These are phyloP conservation scores for Puccinellia tenuiflora DNA, from an alignment of 176 grass and related monocot species.

Conservation along the genomic window DNA sequence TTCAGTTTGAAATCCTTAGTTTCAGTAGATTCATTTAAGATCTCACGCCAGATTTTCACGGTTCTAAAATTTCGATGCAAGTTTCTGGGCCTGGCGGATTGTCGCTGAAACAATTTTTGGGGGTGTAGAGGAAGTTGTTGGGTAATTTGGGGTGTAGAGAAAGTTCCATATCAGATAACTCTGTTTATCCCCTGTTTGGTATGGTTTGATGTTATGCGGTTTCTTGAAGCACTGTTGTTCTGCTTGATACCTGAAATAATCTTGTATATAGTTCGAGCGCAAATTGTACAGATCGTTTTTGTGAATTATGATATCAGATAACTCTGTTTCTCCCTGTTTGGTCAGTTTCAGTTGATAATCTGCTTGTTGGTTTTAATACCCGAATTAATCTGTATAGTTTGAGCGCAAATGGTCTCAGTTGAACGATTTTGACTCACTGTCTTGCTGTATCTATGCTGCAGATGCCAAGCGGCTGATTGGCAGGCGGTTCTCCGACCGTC, in stretches of 20 bases:
- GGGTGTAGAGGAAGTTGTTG: not conserved
- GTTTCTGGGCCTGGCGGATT: no score
- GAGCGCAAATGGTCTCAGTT: not conserved
- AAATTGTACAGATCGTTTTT: no score
- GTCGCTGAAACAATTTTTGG: not conserved
- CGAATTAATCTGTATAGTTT: not conserved
- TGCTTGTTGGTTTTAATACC: not conserved
- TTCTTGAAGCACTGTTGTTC: not conserved
- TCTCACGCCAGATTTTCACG: no score
- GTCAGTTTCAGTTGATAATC: no score
- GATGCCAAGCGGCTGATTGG: slow-evolving; percentile 90
- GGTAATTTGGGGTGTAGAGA: not conserved
- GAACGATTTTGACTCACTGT: not conserved
- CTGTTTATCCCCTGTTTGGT: not conserved
- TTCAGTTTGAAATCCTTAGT: not conserved
- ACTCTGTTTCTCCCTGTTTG: not conserved
- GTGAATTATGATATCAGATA: no score
- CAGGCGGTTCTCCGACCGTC: slow-evolving; percentile 59
- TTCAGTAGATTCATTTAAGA: not conserved
- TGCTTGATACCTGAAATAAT: not conserved
- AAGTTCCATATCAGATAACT: not conserved
- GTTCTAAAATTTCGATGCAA: no score
- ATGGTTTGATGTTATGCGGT: not conserved
- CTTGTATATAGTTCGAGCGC: not conserved
- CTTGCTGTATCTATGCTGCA: not conserved